Evolutionary conservation across 2,329 filamentous ascomycete genomes (phyloP).

Genomic region (Dichotomopilus funicola): DNA sequence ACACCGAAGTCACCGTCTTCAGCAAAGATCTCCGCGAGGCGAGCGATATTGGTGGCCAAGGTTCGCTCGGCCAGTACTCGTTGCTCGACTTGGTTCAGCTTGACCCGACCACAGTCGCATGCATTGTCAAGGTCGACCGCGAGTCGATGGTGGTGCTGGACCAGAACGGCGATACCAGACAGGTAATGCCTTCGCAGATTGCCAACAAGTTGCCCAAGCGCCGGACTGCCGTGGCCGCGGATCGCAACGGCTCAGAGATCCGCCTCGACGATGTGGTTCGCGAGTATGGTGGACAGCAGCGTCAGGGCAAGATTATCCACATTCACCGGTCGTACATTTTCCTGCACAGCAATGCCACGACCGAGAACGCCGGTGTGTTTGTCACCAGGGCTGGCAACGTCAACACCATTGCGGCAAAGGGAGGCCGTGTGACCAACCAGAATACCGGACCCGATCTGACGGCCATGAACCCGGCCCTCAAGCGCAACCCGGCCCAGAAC

Average conservation of each 20-base stretch:
- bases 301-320: conserved; percentile 84
- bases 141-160: conserved; percentile 87
- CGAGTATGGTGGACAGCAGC: conserved; percentile 77
- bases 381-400: conserved; percentile 82
- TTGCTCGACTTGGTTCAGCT: conserved; percentile 92
- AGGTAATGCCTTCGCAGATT: conserved; percentile 84
- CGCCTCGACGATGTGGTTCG: conserved; percentile 86
- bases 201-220: conserved; percentile 80
- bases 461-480: conserved; percentile 87
- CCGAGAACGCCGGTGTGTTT: conserved; percentile 84
- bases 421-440: conserved; percentile 63
- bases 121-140: conserved; percentile 89
- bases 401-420: conserved; percentile 88
- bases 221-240: conserved; percentile 80
- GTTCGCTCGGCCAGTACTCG: conserved; percentile 78
- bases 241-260: conserved; percentile 90
- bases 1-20: conserved; percentile 93
- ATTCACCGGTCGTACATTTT: conserved; percentile 92
- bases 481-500: conserved; percentile 56
- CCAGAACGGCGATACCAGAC: conserved; percentile 77
- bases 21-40: conserved; percentile 94
- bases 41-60: conserved; percentile 81
- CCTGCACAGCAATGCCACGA: conserved; percentile 73
- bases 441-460: conserved; percentile 68
- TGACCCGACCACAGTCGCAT: conserved; percentile 85